Percentiles rank a stretch among this genome's conserved stretches.
Conservation (phyloP, 768 basidiomycete species). For the Mycena olivaceomarginata region DNA sequence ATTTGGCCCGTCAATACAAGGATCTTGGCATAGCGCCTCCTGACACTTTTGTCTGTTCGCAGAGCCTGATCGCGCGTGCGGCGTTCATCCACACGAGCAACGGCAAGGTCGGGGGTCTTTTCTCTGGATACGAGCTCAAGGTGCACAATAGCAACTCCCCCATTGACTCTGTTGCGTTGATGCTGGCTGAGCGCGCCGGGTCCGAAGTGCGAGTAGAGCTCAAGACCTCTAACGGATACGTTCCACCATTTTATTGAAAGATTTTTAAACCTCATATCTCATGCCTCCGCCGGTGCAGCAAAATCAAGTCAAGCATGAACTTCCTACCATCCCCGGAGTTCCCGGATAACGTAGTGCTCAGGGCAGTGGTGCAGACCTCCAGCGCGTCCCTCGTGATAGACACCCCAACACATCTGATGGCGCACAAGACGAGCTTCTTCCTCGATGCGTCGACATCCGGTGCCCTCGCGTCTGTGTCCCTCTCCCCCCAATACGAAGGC, state of each 20-base stretch:
- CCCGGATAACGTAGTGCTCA: conserved; percentile 18
- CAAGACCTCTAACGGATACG: conserved; percentile 34
- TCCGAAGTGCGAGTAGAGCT: neutral
- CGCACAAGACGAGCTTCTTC: conserved; percentile 7
- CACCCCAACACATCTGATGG: neutral
- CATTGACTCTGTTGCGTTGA: neutral
- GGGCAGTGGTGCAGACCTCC: conserved; percentile 14
- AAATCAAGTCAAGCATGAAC: conserved; percentile 4
- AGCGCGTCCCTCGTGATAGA: conserved; percentile 17
- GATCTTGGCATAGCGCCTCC: neutral
- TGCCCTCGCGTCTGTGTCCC: neutral
- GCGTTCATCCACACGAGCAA: conserved; percentile 30
- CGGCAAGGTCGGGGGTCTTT: conserved; percentile 20
- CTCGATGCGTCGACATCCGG: conserved; percentile 32
- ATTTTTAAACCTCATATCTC: neutral
- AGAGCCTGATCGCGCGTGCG: conserved; percentile 14
- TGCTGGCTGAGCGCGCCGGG: conserved; percentile 18
- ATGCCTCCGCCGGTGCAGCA: neutral
- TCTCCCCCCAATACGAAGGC: conserved; percentile 27
- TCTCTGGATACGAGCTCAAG: conserved; percentile 11
- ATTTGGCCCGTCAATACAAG: neutral
- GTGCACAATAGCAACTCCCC: conserved; percentile 29
- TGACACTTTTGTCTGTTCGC: neutral
- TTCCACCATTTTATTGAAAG: conserved; percentile 10
- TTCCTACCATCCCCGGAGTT: conserved; percentile 16